These are phyloP conservation scores for Jimgerdemannia flammicorona DNA, from an alignment of 192 early-diverging fungal species.

Conservation along the genomic window DNA sequence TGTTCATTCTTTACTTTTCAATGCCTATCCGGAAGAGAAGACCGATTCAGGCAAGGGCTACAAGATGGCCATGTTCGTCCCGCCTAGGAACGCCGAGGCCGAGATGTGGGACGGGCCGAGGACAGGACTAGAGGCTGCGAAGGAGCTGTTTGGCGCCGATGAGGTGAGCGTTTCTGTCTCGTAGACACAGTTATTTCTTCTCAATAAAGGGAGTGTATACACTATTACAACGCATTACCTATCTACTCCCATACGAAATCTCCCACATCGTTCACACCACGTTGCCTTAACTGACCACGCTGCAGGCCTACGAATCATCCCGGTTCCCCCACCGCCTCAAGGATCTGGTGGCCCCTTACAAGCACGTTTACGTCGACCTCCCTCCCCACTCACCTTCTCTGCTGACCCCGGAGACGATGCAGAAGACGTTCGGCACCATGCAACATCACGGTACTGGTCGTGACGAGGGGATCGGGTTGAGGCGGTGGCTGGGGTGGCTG, in stretches of 20 bases:
- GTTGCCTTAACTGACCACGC: background rate
- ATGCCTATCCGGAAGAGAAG: constrained; percentile 32
- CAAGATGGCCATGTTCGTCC: constrained; percentile 85
- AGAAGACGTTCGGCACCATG: background rate
- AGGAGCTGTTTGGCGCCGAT: constrained; percentile 78
- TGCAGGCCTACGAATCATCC: constrained; percentile 23
- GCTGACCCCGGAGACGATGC: background rate
- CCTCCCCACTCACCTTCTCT: constrained; percentile 9
- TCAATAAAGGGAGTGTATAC: background rate
- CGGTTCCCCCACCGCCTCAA: constrained; percentile 12
- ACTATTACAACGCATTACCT: background rate
- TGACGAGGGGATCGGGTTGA: background rate
- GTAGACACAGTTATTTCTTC: background rate
- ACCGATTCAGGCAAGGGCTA: constrained; percentile 56
- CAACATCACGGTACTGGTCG: background rate
- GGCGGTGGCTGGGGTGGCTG: background rate
- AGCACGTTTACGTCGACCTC: constrained; percentile 28
- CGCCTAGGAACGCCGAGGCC: constrained; percentile 64
- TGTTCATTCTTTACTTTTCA: background rate
- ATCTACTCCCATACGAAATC: background rate
- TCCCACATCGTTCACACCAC: too few relatives aligned
- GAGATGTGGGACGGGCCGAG: constrained; percentile 94
- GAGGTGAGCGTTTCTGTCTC: constrained; percentile 43
- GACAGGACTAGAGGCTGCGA: constrained; percentile 75
- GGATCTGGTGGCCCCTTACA: constrained; percentile 6